These are phyloP conservation scores for Gyromitra esculenta DNA, from an alignment of 2,329 filamentous ascomycete species.

Conservation along the genomic window DNA sequence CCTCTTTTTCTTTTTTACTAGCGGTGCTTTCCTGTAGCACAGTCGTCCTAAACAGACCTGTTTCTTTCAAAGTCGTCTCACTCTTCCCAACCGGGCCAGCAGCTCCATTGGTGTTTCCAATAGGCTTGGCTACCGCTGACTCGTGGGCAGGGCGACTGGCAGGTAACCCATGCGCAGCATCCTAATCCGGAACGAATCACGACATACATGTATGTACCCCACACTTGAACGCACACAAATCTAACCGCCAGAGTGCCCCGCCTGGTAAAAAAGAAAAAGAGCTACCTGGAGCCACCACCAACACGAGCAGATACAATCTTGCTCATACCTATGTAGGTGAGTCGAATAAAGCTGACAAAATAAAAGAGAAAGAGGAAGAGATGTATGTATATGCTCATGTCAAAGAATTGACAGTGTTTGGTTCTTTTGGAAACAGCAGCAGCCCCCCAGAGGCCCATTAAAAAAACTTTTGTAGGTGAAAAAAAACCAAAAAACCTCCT, in stretches of 20 bases:
- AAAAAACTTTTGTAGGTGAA: neutral
- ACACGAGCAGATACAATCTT: slow-evolving; percentile 14
- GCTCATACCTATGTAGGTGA: slow-evolving; percentile 4
- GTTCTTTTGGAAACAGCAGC: slow-evolving; percentile 37
- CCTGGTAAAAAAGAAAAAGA: slow-evolving; percentile 15
- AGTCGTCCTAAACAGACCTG: neutral
- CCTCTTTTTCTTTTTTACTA: neutral
- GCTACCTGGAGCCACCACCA: neutral
- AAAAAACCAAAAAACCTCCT: slow-evolving; percentile 25
- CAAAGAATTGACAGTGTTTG: slow-evolving; percentile 19
- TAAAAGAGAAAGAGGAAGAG: slow-evolving; percentile 10
- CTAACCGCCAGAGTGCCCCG: slow-evolving; percentile 18
- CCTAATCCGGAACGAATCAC: slow-evolving; percentile 35
- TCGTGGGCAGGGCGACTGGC: slow-evolving; percentile 8
- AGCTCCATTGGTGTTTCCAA: slow-evolving; percentile 4
- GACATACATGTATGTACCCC: slow-evolving; percentile 24
- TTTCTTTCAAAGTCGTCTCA: neutral
- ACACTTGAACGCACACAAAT: slow-evolving; percentile 17
- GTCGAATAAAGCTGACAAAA: slow-evolving; percentile 8
- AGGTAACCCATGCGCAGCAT: slow-evolving; percentile 4
- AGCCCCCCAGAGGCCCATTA: slow-evolving; percentile 7
- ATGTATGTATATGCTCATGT: slow-evolving; percentile 37
- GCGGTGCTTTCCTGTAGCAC: neutral
- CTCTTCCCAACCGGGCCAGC: slow-evolving; percentile 11
- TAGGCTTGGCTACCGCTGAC: slow-evolving; percentile 22